phyloP scores from a whole-genome alignment of 2,329 filamentous ascomycete species.

The Fusarium newnesense region DNA sequence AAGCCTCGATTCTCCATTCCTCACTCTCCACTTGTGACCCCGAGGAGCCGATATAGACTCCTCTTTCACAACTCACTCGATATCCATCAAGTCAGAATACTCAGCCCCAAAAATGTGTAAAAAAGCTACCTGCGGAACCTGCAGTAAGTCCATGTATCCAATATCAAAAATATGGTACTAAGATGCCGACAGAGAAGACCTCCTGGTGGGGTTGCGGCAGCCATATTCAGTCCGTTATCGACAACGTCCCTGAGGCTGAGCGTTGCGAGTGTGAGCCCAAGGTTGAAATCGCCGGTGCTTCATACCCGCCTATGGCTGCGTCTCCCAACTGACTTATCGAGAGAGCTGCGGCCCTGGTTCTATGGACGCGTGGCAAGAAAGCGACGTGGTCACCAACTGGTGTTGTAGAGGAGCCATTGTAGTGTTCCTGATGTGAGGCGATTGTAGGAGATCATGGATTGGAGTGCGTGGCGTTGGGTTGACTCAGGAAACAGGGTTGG shows the following conservation, averaged over 20 bases:
- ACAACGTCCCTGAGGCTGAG: constrained; percentile 64
- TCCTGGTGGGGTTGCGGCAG: constrained; percentile 73
- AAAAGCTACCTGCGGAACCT: constrained; percentile 69
- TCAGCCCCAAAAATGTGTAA: constrained; percentile 66
- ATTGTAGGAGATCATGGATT: not conserved
- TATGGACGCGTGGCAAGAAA: constrained; percentile 45
- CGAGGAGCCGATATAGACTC: constrained; percentile 4
- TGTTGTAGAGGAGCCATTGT: constrained; percentile 46
- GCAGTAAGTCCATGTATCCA: constrained; percentile 61
- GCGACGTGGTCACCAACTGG: constrained; percentile 45
- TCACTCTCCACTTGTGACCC: constrained; percentile 17
- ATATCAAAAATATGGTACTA: not conserved
- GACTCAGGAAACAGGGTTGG: not conserved
- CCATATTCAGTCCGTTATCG: constrained; percentile 71
- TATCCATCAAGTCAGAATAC: not conserved
- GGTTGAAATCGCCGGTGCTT: constrained; percentile 67
- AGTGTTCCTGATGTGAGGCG: constrained; percentile 5
- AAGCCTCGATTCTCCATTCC: not conserved
- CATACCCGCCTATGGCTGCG: constrained; percentile 72
- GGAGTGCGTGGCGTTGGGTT: constrained; percentile 10
- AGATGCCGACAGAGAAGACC: constrained; percentile 35
- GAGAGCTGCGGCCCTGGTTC: constrained; percentile 42
- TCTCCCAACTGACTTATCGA: constrained; percentile 53
- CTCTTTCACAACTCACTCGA: not conserved
- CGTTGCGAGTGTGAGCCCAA: constrained; percentile 75